phyloP scores from a whole-genome alignment of 768 basidiomycete species.

The Calocera viscosa region DNA sequence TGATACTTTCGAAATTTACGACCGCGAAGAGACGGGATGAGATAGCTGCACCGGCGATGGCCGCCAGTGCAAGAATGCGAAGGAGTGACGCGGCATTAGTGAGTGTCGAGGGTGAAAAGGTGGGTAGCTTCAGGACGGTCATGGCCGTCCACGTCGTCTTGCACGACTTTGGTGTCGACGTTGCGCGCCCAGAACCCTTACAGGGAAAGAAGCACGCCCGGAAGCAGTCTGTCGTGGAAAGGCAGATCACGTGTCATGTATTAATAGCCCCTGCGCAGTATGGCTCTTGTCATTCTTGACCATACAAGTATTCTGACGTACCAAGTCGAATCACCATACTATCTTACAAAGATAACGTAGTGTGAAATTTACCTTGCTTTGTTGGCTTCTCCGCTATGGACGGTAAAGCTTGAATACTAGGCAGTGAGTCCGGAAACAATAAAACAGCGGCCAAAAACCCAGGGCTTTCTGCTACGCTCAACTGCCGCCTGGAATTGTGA shows the following conservation, averaged over 20 bases:
- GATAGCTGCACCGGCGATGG: constrained; percentile 90
- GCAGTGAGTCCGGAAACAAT: no score
- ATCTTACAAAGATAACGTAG: no score
- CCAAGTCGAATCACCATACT: no score
- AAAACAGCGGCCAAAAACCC: no score
- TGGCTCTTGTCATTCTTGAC: no score
- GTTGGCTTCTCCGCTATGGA: no score
- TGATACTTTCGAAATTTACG: constrained; percentile 96
- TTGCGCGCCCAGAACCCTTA: neutral
- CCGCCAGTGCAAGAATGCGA: constrained; percentile 73
- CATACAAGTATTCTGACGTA: no score
- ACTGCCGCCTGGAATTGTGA: no score
- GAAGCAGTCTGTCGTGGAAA: neutral
- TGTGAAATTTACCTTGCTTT: no score
- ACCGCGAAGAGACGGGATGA: constrained; percentile 95
- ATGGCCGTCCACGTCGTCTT: neutral
- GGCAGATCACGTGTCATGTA: neutral
- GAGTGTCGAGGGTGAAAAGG: constrained; percentile 39
- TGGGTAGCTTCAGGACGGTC: constrained; percentile 18
- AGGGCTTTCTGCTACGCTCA: no score
- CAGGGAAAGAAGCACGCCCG: neutral
- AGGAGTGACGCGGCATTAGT: constrained; percentile 82
- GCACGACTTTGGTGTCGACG: neutral
- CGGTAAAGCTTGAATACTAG: no score
- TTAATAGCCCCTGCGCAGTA: neutral